Evolutionary conservation across 2,329 filamentous ascomycete genomes (phyloP).

Genomic region (Diatrype stigma): DNA sequence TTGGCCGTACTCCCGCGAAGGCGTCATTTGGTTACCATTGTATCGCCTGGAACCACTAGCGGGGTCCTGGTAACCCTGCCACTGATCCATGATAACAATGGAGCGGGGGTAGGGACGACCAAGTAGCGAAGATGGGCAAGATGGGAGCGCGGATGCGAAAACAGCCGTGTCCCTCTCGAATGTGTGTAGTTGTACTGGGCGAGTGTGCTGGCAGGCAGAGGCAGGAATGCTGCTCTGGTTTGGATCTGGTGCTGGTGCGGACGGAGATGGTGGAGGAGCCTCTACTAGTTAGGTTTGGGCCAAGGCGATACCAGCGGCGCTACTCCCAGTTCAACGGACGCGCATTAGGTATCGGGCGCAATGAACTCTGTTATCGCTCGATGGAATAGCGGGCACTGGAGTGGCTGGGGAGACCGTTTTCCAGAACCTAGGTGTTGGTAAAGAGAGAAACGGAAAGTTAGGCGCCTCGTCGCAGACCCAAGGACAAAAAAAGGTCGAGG

Average conservation of each 20-base stretch:
- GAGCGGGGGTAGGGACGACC: conserved; percentile 15
- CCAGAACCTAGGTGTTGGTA: neutral
- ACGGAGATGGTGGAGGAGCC: neutral
- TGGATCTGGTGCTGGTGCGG: too few species aligned
- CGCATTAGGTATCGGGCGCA: neutral
- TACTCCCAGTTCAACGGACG: neutral
- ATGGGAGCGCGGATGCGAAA: neutral
- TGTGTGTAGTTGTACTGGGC: neutral
- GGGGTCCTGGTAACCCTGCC: conserved; percentile 65
- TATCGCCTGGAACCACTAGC: conserved; percentile 61
- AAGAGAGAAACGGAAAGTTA: neutral
- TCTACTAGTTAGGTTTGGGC: neutral
- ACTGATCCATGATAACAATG: conserved; percentile 52
- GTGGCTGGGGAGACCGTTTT: neutral
- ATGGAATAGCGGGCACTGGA: neutral
- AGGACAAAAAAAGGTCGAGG: neutral
- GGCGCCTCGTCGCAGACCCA: neutral
- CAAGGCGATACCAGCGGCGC: neutral
- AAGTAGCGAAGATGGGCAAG: conserved; percentile 4
- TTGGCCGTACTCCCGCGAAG: conserved; percentile 27
- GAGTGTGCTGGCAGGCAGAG: neutral
- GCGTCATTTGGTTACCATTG: conserved; percentile 30
- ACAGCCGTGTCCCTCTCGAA: neutral
- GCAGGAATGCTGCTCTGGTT: neutral
- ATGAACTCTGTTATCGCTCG: neutral